These are phyloP conservation scores for Trichoderma afroharzianum DNA, from an alignment of 2,329 filamentous ascomycete genomes.

Conservation along the genomic window DNA sequence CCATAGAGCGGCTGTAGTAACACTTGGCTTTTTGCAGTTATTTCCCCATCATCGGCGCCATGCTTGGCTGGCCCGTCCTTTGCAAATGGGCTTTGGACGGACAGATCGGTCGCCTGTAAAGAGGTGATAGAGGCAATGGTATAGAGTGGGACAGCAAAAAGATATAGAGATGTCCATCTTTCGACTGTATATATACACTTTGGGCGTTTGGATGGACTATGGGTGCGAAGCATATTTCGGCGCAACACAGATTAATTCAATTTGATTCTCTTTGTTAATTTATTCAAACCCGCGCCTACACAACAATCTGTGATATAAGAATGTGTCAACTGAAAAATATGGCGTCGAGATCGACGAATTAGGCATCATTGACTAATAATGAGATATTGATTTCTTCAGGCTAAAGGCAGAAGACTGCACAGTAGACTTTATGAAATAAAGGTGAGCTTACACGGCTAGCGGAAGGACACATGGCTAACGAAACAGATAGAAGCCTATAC, in stretches of 20 bases:
- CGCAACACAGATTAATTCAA: constrained; percentile 6
- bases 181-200: constrained; percentile 9
- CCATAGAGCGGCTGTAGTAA: background rate
- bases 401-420: background rate
- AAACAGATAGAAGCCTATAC: background rate
- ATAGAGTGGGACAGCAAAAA: background rate
- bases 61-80: constrained; percentile 9
- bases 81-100: constrained; percentile 9
- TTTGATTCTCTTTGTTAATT: background rate
- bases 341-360: background rate
- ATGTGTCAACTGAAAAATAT: background rate
- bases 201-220: constrained; percentile 8
- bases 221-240: constrained; percentile 9
- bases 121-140: background rate
- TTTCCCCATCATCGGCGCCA: constrained; percentile 1
- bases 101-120: constrained; percentile 12
- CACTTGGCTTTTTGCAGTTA: background rate
- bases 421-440: background rate
- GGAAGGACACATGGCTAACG: background rate
- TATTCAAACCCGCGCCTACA: background rate
- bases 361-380: background rate
- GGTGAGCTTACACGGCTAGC: background rate
- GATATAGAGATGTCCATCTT: constrained; percentile 4
- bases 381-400: background rate
- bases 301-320: background rate